Conservation (phyloP, 2,329 filamentous ascomycete genomes). For the Madurella mycetomatis region DNA sequence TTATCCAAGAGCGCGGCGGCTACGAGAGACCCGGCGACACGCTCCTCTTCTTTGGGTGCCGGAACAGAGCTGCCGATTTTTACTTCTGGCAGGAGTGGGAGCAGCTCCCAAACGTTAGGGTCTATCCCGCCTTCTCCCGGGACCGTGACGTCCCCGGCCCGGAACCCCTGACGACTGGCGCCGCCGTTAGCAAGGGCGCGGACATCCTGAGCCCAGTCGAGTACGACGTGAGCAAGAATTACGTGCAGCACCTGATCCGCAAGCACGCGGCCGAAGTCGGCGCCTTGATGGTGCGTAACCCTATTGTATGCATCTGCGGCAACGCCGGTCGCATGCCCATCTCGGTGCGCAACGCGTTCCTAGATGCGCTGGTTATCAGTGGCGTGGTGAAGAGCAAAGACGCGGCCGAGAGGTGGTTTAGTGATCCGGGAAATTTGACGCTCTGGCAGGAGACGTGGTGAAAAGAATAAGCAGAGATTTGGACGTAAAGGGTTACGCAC, state of each 20-base stretch:
- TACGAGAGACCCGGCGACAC: conserved; percentile 36
- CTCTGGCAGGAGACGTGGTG: conserved; percentile 61
- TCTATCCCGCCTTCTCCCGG: conserved; percentile 47
- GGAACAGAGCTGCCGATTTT: conserved; percentile 70
- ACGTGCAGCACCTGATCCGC: conserved; percentile 53
- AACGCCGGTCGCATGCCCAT: conserved; percentile 56
- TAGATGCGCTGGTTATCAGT: conserved; percentile 43
- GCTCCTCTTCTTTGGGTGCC: conserved; percentile 78
- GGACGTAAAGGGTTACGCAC: not conserved
- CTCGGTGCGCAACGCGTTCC: conserved; percentile 49
- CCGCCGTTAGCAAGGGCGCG: not conserved
- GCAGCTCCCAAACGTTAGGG: conserved; percentile 25
- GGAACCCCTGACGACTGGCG: not conserved
- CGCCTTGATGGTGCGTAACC: conserved; percentile 35
- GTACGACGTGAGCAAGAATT: conserved; percentile 42
- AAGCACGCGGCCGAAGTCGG: conserved; percentile 37
- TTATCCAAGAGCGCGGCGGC: conserved; percentile 67
- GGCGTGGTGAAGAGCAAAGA: conserved; percentile 33
- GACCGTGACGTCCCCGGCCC: conserved; percentile 29
- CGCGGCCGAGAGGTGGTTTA: conserved; percentile 36
- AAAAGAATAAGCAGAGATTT: conserved; percentile 1
- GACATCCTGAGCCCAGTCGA: conserved; percentile 3
- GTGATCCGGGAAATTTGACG: conserved; percentile 29
- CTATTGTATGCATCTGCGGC: conserved; percentile 52
- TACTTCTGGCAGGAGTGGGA: conserved; percentile 79